A percentile compares a stretch with the other conserved stretches of the same genome.
These are phyloP conservation scores for Planoprotostelium fungivorum DNA, from an alignment of 78 protist species.

Conservation along the genomic window DNA sequence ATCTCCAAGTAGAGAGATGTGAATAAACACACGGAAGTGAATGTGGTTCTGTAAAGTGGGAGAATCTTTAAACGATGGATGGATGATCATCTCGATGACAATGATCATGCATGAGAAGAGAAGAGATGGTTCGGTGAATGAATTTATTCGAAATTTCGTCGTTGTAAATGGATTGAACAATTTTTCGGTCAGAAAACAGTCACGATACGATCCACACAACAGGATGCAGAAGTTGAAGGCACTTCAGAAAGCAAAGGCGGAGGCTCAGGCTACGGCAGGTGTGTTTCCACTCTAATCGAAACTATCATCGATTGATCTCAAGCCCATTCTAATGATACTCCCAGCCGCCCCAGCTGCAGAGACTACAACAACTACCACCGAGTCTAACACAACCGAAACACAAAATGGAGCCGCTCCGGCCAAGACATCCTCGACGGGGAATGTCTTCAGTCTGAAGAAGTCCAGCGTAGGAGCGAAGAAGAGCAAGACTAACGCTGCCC, in stretches of 20 bases:
- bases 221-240: slow-evolving; percentile 3
- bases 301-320: too few species aligned
- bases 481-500: slow-evolving; percentile 60
- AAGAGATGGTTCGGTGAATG: too few species aligned
- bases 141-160: too few species aligned
- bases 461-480: slow-evolving; percentile 35
- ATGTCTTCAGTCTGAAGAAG: slow-evolving; percentile 27
- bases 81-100: too few species aligned
- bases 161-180: too few species aligned
- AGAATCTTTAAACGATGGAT: too few species aligned
- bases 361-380: background rate
- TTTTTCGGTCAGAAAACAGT: background rate
- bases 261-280: slow-evolving; percentile 1
- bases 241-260: slow-evolving; percentile 6
- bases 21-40: too few species aligned
- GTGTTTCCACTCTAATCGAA: background rate
- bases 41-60: too few species aligned
- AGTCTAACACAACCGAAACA: slow-evolving; percentile 25
- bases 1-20: background rate
- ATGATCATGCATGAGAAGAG: too few species aligned
- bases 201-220: background rate
- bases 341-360: slow-evolving; percentile 16
- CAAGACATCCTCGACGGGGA: slow-evolving; percentile 30
- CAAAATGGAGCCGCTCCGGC: too few species aligned
- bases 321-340: slow-evolving; percentile 11